Conservation (phyloP, 129 eudicot species). For the Solidago caesia region DNA sequence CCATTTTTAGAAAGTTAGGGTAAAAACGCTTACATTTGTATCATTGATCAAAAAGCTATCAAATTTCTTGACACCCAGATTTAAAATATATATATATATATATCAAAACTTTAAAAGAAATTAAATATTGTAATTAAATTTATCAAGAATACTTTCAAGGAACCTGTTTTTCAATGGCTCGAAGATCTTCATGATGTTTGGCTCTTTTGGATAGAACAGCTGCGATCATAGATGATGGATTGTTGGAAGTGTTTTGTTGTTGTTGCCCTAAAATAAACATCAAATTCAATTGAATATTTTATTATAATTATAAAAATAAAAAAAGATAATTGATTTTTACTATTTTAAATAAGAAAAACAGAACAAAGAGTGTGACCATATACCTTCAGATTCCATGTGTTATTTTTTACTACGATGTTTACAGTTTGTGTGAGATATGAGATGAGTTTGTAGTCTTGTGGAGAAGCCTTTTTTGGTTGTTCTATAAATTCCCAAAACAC, state of each 20-base stretch:
- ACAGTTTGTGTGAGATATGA: constrained; percentile 17
- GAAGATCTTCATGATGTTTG: constrained; percentile 84
- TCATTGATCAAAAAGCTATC: not conserved
- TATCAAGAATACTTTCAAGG: not conserved
- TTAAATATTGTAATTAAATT: too few relatives aligned
- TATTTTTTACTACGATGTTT: constrained; percentile 24
- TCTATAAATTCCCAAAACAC: too few relatives aligned
- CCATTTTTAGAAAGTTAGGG: constrained; percentile 2
- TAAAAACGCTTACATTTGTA: not conserved
- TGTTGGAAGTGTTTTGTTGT: constrained; percentile 40
- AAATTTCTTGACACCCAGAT: constrained; percentile 21
- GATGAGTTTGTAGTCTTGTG: constrained; percentile 7
- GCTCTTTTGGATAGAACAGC: constrained; percentile 72
- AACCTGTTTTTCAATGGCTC: constrained; percentile 85
- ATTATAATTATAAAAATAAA: not conserved
- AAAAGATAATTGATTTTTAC: not conserved
- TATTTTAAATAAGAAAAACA: constrained; percentile 12
- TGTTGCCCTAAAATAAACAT: constrained; percentile 57
- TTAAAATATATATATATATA: not conserved
- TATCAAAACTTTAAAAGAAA: not conserved
- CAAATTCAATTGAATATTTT: constrained; percentile 19
- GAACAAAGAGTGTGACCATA: not conserved
- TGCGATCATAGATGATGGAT: constrained; percentile 61
- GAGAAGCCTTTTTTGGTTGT: constrained; percentile 19
- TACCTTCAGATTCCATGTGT: constrained; percentile 48